Base-by-base conservation (phyloP, 768 basidiomycete species). In the Leccinum disarticulatum region DNA sequence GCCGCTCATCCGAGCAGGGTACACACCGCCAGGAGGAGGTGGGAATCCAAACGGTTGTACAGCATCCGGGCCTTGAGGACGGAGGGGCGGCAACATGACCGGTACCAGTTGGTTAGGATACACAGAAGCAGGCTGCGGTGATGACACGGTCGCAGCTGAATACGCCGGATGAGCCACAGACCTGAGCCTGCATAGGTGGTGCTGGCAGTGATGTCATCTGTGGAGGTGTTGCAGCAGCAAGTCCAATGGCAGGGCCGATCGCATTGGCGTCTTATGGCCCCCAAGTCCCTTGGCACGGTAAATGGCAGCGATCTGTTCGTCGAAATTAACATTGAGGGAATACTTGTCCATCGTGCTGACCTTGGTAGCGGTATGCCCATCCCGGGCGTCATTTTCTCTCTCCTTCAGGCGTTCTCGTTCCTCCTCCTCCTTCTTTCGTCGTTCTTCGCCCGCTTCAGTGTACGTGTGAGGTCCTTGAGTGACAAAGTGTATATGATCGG, bases 301-400 rank as follows among this genome's bases (percentile, higher is more conserved):
- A 59, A 98, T 94, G 50, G 95, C 93, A 47, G 93, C 93, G 72
- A 99, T 99, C 73, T 99, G 97, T 70, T 97, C 95, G 77, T 98
- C 94, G 72, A 98, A 88, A 73, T 94, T 95, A 79, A 92, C 94
- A 62, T 90, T 89, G 15, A 86, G 87, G 52, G 95, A 95, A 79
- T 89, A 99, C 70, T 93, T 93, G 81, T 95, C 91, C 69, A 95
- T 80, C 1, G 94, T 97, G 65, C 86, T 87, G 52, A 89, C 89
- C 77, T 95, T 98, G 48, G 93, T 91, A 47, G 93, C 91, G 2
- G 95, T 95, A 74, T 98, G 95, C 67, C 97, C 97, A 75, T 98
- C 97, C 97, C 97, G 98, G 52, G 98, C 92, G 64, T 93, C 91
- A 72, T 91, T 95, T 76, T 98, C 97, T 72, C 87, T 85, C 73